A percentile compares a stretch with the other conserved stretches of the same genome.
These are phyloP conservation scores for Wickerhamomyces subpelliculosus DNA, from an alignment of 805 yeast genomes.

Conservation along the genomic window DNA sequence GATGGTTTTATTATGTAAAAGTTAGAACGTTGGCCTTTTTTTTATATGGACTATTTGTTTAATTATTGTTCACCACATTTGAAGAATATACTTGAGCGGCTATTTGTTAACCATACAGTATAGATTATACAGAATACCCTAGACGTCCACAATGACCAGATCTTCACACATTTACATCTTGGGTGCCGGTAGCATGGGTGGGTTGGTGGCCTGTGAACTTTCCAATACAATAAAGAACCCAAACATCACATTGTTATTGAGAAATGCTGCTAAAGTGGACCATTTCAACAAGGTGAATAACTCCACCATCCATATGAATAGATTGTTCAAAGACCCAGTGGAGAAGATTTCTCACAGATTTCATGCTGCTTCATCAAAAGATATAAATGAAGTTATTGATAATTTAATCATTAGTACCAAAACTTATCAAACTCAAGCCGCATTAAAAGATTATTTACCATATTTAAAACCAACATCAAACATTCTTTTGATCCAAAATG, in stretches of 20 bases:
- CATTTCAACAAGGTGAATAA: constrained; percentile 12
- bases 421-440: constrained; percentile 62
- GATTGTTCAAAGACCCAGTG: constrained; percentile 16
- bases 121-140: no score
- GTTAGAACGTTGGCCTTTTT: no score
- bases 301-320: constrained; percentile 11
- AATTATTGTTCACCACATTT: no score
- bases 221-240: constrained; percentile 14
- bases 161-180: constrained; percentile 11
- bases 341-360: constrained; percentile 2
- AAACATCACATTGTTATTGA: constrained; percentile 13
- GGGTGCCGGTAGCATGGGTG: constrained; percentile 24
- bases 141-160: no score
- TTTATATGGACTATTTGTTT: no score
- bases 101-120: no score
- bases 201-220: constrained; percentile 19
- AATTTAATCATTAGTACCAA: constrained; percentile 74
- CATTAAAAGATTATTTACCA: constrained; percentile 49
- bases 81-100: no score
- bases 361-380: constrained; percentile 9
- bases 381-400: constrained; percentile 29
- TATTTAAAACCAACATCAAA: constrained; percentile 47
- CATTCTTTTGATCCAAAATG: constrained; percentile 76
- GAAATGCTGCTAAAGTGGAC: constrained; percentile 11
- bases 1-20: no score